These are phyloP conservation scores for Moesziomyces sp. DNA, from an alignment of 1,284 basidiomycete species.

Conservation along the genomic window DNA sequence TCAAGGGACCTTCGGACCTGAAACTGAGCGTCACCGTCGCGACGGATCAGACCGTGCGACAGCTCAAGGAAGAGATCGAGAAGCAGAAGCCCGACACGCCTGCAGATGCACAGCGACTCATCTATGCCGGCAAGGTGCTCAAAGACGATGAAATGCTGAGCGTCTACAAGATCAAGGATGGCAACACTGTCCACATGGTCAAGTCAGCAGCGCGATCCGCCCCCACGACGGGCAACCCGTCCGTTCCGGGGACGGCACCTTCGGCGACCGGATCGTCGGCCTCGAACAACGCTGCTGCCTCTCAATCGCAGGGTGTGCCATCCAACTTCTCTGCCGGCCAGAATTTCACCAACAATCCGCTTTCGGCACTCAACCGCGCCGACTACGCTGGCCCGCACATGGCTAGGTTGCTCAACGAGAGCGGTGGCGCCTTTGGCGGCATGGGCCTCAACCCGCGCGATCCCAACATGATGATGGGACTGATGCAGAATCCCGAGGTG, in stretches of 20 bases:
- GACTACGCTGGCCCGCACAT: conserved; percentile 66
- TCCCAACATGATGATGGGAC: conserved; percentile 64
- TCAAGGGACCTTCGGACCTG: conserved; percentile 65
- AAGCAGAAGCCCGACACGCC: conserved; percentile 58
- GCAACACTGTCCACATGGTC: conserved; percentile 66
- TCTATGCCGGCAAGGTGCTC: conserved; percentile 66
- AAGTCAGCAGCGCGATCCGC: conserved; percentile 56
- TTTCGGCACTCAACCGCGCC: conserved; percentile 62
- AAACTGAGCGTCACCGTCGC: conserved; percentile 55
- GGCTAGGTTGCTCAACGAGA: conserved; percentile 60
- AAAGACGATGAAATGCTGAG: conserved; percentile 61
- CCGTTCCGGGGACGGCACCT: conserved; percentile 33
- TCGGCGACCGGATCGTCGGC: conserved; percentile 13
- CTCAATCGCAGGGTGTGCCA: conserved; percentile 59
- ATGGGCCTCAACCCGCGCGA: conserved; percentile 65
- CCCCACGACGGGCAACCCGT: conserved; percentile 50
- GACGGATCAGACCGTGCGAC: conserved; percentile 55
- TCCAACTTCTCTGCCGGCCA: conserved; percentile 64
- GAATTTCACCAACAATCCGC: conserved; percentile 64
- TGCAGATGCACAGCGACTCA: conserved; percentile 63
- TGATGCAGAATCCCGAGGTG: conserved; percentile 64
- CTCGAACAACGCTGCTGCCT: conserved; percentile 35
- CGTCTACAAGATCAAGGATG: conserved; percentile 63
- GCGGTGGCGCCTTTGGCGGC: conserved; percentile 56
- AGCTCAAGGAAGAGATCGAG: conserved; percentile 63